Evolutionary conservation across 345 rosid species (phyloP).

Genomic region (Abelmoschus esculentus): DNA sequence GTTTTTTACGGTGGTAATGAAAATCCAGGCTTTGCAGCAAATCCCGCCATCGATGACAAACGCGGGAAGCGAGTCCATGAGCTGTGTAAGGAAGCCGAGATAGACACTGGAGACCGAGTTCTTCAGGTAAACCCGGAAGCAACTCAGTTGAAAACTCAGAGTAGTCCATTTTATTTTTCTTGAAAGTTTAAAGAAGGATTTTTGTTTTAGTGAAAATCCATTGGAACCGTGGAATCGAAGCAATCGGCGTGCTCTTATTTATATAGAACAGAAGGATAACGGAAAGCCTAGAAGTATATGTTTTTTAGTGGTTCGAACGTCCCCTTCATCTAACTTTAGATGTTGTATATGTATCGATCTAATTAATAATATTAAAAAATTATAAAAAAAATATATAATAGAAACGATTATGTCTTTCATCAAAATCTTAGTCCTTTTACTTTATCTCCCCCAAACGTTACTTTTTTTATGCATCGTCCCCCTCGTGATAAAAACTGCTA

Average conservation of each 20-base stretch:
- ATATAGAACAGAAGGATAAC: neutral
- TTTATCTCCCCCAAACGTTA: too few species aligned
- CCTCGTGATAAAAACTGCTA: neutral
- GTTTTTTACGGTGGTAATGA: slow-evolving; percentile 32
- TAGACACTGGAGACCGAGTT: slow-evolving; percentile 51
- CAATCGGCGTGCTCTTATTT: neutral
- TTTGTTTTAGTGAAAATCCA: neutral
- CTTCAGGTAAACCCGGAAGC: slow-evolving; percentile 44
- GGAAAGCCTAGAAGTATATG: neutral
- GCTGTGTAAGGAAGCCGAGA: slow-evolving; percentile 36
- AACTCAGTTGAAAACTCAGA: slow-evolving; percentile 24
- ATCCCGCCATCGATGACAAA: slow-evolving; percentile 47
- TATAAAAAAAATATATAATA: too few species aligned
- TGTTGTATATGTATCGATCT: too few species aligned
- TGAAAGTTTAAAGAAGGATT: neutral
- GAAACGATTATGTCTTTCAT: too few species aligned
- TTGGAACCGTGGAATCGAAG: neutral
- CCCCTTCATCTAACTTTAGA: too few species aligned
- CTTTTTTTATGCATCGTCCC: too few species aligned
- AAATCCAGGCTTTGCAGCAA: slow-evolving; percentile 38
- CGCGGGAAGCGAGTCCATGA: slow-evolving; percentile 39
- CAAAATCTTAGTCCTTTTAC: too few species aligned
- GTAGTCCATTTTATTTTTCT: neutral
- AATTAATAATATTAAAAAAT: too few species aligned
- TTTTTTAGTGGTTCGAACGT: too few species aligned